Evolutionary conservation across 2,329 filamentous ascomycete genomes (phyloP), one percentile per base, ranked within the genome.

Genomic region (Aspergillus ochraceus): DNA sequence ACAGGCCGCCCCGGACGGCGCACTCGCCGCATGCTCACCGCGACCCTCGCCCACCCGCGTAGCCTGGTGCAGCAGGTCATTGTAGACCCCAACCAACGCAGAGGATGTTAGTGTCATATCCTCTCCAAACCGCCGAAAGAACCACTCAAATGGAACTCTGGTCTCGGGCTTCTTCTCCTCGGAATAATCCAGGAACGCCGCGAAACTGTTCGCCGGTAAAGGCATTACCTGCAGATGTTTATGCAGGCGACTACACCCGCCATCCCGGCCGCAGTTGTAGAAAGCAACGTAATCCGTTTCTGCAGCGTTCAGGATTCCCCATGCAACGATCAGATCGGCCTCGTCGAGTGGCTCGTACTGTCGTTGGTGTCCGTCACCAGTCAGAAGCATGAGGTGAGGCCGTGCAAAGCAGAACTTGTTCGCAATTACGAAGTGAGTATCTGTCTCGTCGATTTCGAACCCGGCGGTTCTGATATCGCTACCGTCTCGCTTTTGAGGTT

Each of bases 211-310:
- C n/a, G 9, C 52, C 42, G 52, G 52, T 22, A 54, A 20, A 2
- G 52, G 52, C 36, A 46, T 53, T 36, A 45, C 20, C 20, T 53
- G 52, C 39, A 54, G 17, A 30, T 54, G 52, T 22, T 54, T 47
- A 47, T 54, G 52, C 39, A 54, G 24, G 1, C 52, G 52, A 29
- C 52, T 54, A 17, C 52, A 54, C 17, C 52, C 52, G 6, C 52
- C 52, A 30, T 54, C 52, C 6, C 39, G 52, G 3, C 52, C 52
- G 20, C 52, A 54, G 22, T 54, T 54, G 52, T 54, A 54, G 14
- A 54, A 54, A 2, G 39, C 52, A 20, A 47, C 22, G 6, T 29
- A 54, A n/a, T 54, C 52, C 1, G 36, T 42, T 4, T 6, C 36
- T 4, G 36, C 36, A 17, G 36, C 36, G 14, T n/a, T 42, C 36